A percentile compares a stretch with the other conserved stretches of the same genome.
phyloP scores from a whole-genome alignment of 1,284 basidiomycete species.

The Stygiomarasmius scandens region DNA sequence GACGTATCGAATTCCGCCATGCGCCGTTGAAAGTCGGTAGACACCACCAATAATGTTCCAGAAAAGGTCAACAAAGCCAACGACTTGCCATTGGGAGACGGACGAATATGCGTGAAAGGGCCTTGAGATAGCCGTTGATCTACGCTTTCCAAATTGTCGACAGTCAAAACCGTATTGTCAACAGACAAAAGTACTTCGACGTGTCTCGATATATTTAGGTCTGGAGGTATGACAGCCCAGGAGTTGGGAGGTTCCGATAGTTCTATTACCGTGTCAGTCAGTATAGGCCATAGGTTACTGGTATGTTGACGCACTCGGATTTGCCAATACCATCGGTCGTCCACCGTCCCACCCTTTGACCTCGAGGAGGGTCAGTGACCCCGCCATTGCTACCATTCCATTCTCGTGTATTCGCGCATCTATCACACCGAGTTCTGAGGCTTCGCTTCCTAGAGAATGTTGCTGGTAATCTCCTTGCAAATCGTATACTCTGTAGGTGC shows the following conservation, averaged over 20 bases:
- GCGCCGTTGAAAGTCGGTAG: conserved; percentile 87
- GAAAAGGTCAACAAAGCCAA: conserved; percentile 81
- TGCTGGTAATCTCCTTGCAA: conserved; percentile 86
- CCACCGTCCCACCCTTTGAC: conserved; percentile 85
- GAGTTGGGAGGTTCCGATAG: conserved; percentile 77
- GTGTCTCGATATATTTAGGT: conserved; percentile 83
- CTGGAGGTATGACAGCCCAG: conserved; percentile 88
- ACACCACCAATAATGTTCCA: conserved; percentile 88
- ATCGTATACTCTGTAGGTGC: conserved; percentile 88
- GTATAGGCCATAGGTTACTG: not conserved
- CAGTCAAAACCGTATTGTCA: conserved; percentile 74
- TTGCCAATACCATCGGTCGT: conserved; percentile 66
- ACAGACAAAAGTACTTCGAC: conserved; percentile 85
- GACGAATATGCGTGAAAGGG: conserved; percentile 85
- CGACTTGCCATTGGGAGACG: conserved; percentile 93
- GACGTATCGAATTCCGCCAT: conserved; percentile 84
- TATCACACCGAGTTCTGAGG: conserved; percentile 82
- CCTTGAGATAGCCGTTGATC: conserved; percentile 90
- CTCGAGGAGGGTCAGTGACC: conserved; percentile 78
- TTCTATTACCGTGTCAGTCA: conserved; percentile 40
- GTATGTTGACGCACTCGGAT: conserved; percentile 56
- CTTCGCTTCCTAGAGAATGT: conserved; percentile 83
- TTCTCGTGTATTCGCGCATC: conserved; percentile 85
- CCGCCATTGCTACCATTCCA: conserved; percentile 87
- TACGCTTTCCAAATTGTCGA: conserved; percentile 84